These are phyloP conservation scores for Scedosporium minutisporum DNA, from an alignment of 2,329 filamentous ascomycete species.

Conservation along the genomic window DNA sequence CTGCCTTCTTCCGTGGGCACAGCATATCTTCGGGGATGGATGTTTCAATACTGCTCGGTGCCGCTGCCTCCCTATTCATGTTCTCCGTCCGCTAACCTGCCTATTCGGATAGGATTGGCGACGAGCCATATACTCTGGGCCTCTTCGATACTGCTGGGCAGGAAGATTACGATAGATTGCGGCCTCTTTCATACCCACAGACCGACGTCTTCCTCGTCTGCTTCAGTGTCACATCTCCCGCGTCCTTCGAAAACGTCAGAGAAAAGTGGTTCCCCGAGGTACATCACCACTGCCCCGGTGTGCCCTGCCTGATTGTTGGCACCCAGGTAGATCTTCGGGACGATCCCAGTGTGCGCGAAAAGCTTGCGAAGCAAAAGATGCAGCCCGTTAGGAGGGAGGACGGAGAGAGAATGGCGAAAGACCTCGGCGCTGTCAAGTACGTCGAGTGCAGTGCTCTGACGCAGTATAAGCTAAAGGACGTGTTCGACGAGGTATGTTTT, in stretches of 20 bases:
- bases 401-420: constrained; percentile 92
- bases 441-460: constrained; percentile 97
- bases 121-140: constrained; percentile 94
- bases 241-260: constrained; percentile 97
- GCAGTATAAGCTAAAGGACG: constrained; percentile 97
- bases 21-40: neutral
- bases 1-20: constrained; percentile 1
- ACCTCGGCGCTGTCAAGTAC: constrained; percentile 95
- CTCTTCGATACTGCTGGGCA: constrained; percentile 98
- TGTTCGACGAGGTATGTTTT: constrained; percentile 84
- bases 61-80: neutral
- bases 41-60: too few relatives aligned
- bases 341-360: constrained; percentile 76
- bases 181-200: constrained; percentile 93
- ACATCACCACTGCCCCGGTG: constrained; percentile 94
- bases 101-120: constrained; percentile 73
- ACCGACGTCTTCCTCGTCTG: constrained; percentile 98
- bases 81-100: neutral
- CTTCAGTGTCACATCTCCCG: constrained; percentile 95
- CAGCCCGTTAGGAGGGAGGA: constrained; percentile 83
- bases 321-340: constrained; percentile 96
- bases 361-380: constrained; percentile 95
- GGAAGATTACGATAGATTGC: constrained; percentile 97
- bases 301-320: constrained; percentile 94
- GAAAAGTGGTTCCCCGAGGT: constrained; percentile 99